phyloP scores from a whole-genome alignment of 148 eudicot species.

The Rhododendron vialii region DNA sequence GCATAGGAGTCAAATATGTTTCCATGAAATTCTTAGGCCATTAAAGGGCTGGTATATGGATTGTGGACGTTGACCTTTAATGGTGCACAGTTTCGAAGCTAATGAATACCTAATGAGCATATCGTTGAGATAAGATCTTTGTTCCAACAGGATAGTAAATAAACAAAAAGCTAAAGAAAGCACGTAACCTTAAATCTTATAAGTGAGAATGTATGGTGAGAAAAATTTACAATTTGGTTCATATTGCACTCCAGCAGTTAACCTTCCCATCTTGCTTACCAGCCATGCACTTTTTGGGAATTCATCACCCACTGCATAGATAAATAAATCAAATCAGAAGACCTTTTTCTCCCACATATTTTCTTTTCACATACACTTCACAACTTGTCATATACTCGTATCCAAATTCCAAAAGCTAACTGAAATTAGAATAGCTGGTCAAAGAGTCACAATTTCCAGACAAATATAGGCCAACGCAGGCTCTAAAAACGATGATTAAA shows the following conservation, averaged over 20 bases:
- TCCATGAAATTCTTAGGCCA: not conserved
- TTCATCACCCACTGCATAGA: slow-evolving; percentile 43
- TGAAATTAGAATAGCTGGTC: not conserved
- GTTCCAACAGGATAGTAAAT: not conserved
- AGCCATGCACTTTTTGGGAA: slow-evolving; percentile 76
- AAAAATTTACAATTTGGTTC: slow-evolving; percentile 60
- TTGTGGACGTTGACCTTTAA: not conserved
- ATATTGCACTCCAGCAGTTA: slow-evolving; percentile 77
- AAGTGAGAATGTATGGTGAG: not conserved
- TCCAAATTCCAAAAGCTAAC: slow-evolving; percentile 5
- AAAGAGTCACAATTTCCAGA: not conserved
- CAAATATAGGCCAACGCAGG: not conserved
- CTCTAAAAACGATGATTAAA: not conserved
- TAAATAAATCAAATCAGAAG: slow-evolving; percentile 12
- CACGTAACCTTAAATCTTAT: not conserved
- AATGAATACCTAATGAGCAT: not conserved
- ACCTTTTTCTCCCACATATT: not conserved
- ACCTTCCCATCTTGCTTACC: slow-evolving; percentile 72
- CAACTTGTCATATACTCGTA: not conserved
- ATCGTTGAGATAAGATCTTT: not conserved
- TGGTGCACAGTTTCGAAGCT: not conserved
- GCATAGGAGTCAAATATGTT: not conserved
- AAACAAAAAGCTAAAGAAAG: not conserved
- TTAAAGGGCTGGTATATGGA: not conserved
- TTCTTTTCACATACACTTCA: not conserved